A percentile compares a stretch with the other conserved stretches of the same genome.
Evolutionary conservation across 805 yeast genomes (phyloP).

Genomic region (Kluyveromyces starmeri): DNA sequence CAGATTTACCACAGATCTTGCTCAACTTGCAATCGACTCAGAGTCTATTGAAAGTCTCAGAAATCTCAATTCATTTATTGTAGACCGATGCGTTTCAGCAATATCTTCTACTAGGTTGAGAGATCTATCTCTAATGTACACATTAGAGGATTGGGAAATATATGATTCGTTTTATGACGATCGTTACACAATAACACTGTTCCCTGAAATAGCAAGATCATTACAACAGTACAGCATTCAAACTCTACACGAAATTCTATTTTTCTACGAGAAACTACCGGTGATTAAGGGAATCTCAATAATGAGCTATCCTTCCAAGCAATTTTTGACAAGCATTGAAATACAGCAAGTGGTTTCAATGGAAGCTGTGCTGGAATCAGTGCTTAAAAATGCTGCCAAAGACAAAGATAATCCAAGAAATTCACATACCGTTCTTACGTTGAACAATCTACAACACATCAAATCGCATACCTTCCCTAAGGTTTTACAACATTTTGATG

Average conservation of each 20-base stretch:
- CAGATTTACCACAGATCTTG: slow-evolving; percentile 35
- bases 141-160: slow-evolving; percentile 34
- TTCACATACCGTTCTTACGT: slow-evolving; percentile 40
- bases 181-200: slow-evolving; percentile 31
- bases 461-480: slow-evolving; percentile 39
- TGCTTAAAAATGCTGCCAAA: slow-evolving; percentile 33
- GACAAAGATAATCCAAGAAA: slow-evolving; percentile 34
- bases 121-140: slow-evolving; percentile 37
- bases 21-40: slow-evolving; percentile 35
- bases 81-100: slow-evolving; percentile 38
- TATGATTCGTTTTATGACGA: slow-evolving; percentile 18
- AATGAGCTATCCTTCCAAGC: slow-evolving; percentile 31
- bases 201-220: slow-evolving; percentile 29
- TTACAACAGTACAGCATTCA: slow-evolving; percentile 30
- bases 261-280: slow-evolving; percentile 28
- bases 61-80: slow-evolving; percentile 29
- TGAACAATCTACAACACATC: slow-evolving; percentile 46
- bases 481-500: slow-evolving; percentile 42
- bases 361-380: slow-evolving; percentile 39
- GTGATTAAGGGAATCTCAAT: slow-evolving; percentile 30
- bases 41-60: slow-evolving; percentile 32
- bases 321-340: slow-evolving; percentile 31
- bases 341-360: slow-evolving; percentile 34
- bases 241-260: slow-evolving; percentile 27
- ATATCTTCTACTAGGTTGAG: slow-evolving; percentile 43